phyloP scores from a whole-genome alignment of 2,329 filamentous ascomycete species.

The Pyrenochaeta sp. region DNA sequence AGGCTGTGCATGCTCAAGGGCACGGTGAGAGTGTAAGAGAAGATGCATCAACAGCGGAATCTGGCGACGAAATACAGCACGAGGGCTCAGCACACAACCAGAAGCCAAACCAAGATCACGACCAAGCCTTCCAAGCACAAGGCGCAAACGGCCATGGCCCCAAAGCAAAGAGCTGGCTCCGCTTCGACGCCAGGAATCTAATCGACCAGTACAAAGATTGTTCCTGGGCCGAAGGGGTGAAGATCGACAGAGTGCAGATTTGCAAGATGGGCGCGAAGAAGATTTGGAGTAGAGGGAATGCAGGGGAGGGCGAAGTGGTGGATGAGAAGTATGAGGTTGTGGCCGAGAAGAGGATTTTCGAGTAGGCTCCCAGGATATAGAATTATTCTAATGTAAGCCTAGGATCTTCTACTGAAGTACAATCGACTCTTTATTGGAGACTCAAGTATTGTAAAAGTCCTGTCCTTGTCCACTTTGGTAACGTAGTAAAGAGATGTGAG shows the following conservation, averaged over 20 bases:
- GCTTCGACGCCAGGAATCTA: conserved; percentile 51
- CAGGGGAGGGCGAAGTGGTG: conserved; percentile 56
- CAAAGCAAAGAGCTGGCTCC: conserved; percentile 40
- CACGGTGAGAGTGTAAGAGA: too few species aligned
- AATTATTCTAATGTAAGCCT: too few species aligned
- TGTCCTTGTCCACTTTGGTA: too few species aligned
- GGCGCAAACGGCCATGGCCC: conserved; percentile 12
- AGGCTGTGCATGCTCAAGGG: too few species aligned
- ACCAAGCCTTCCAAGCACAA: neutral
- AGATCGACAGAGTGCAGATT: conserved; percentile 75
- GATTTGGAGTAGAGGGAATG: conserved; percentile 49
- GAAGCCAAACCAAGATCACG: too few species aligned
- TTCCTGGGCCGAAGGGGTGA: conserved; percentile 73
- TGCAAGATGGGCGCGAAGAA: conserved; percentile 88
- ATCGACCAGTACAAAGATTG: conserved; percentile 68
- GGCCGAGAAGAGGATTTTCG: conserved; percentile 37
- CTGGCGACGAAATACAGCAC: conserved; percentile 2
- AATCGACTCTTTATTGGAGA: too few species aligned
- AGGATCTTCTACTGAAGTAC: too few species aligned
- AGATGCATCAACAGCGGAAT: conserved; percentile 13
- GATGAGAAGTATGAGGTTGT: conserved; percentile 63
- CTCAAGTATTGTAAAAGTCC: too few species aligned
- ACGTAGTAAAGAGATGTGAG: too few species aligned
- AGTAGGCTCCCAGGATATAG: too few species aligned
- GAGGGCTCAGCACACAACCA: too few species aligned